Evolutionary conservation across 306 rosid genomes (phyloP), one percentile per base, ranked within the genome.

Genomic region (Vigna nakashimae): DNA sequence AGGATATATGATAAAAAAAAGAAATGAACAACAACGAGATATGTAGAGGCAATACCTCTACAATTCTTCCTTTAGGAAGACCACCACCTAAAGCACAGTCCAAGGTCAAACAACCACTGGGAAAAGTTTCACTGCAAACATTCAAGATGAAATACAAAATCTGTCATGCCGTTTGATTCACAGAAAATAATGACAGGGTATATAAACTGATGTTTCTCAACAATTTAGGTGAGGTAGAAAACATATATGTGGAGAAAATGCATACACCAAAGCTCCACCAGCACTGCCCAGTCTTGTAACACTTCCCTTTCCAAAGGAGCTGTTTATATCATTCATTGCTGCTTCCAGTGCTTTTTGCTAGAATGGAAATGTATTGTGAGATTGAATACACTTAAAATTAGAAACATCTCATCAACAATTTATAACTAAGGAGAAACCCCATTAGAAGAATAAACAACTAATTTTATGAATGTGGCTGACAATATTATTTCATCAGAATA

Each of bases 71-170:
- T 76, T 80, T 91, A 6, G 99, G 99, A 60, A 95, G 97, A 77
- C 99, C 99, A 59, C 99, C 99, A 26, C 99, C 98, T 80, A 95
- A 88, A 74, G 98, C 99, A 73, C 87, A 90, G 89, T 95, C 99
- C 82, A 95, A 84, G 12, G 96, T 86, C 90, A 95, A 91, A 82
- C 98, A 95, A 71, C 99, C 99, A 88, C 98, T 95, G 8, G 99
- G 99, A 74, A 95, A 95, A 17, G 99, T 95, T 87, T 95, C 99
- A 73, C 98, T 95, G 90, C 81, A 84, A 34, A 80, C 50, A 64
- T 38, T 81, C 50, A 79, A 78, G 82, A 50, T 46, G 56, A 75
- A 9, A 77, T 11, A 56, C 26, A 76, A 42, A 63, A 57, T 67
- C 12, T 28, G 77, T 60, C 63, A 76, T 59, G 20, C 82, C 51